Percentiles rank a stretch among this genome's conserved stretches.
phyloP scores from a whole-genome alignment of 805 yeast genomes.

The Barnettozyma populi region DNA sequence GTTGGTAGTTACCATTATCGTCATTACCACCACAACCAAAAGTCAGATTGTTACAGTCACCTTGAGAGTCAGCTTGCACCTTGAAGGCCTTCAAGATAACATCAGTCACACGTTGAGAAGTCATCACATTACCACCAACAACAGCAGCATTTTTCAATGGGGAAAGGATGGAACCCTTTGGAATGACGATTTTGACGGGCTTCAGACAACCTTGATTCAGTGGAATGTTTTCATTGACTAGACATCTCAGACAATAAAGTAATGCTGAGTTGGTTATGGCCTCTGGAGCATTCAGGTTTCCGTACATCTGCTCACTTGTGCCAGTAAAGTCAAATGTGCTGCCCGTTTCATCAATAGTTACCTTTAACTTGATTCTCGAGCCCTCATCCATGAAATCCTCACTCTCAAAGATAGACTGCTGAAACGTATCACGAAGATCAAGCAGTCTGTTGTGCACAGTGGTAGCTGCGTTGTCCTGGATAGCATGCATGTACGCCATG shows the following conservation, averaged over 20 bases:
- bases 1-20: conserved; percentile 41
- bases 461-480: conserved; percentile 70
- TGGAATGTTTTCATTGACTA: conserved; percentile 85
- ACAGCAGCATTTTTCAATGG: conserved; percentile 88
- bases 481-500: conserved; percentile 71
- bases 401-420: conserved; percentile 37
- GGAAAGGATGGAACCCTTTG: conserved; percentile 56
- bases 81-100: conserved; percentile 80
- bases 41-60: conserved; percentile 90
- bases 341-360: conserved; percentile 43
- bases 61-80: conserved; percentile 93
- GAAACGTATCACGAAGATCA: conserved; percentile 38
- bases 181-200: conserved; percentile 67
- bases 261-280: conserved; percentile 89
- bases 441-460: conserved; percentile 58
- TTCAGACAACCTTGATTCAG: conserved; percentile 87
- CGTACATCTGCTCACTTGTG: conserved; percentile 81
- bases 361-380: conserved; percentile 52
- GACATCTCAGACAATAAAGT: conserved; percentile 76
- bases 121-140: conserved; percentile 92
- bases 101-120: conserved; percentile 91
- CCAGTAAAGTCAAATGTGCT: conserved; percentile 82
- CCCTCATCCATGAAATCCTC: conserved; percentile 81
- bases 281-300: conserved; percentile 87
- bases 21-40: conserved; percentile 75